phyloP scores from a whole-genome alignment of 2,329 filamentous ascomycete genomes.

The Ophiobolus disseminans region DNA sequence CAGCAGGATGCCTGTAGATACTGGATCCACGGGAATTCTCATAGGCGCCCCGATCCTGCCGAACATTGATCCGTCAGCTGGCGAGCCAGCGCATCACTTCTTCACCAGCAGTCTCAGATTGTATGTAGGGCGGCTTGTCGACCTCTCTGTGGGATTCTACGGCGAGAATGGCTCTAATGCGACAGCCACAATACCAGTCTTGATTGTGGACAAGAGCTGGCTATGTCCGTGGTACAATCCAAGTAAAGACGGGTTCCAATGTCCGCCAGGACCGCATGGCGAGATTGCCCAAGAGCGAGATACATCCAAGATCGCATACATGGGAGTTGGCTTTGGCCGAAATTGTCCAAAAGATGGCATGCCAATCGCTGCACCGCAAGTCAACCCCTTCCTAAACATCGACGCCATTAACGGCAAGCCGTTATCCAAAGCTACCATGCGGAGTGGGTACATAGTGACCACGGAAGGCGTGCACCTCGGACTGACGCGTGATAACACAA shows the following conservation, averaged over 20 bases:
- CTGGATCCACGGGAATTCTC: slow-evolving; percentile 43
- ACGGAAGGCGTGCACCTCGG: slow-evolving; percentile 40
- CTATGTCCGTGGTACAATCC: slow-evolving; percentile 45
- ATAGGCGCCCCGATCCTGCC: slow-evolving; percentile 44
- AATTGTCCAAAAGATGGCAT: slow-evolving; percentile 38
- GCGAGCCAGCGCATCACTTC: slow-evolving; percentile 41
- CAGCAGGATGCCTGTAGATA: slow-evolving; percentile 45
- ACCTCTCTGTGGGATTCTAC: slow-evolving; percentile 36
- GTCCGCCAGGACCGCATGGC: slow-evolving; percentile 35
- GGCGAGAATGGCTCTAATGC: slow-evolving; percentile 29
- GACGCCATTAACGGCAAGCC: slow-evolving; percentile 30
- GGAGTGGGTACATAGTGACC: slow-evolving; percentile 40
- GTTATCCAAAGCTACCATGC: slow-evolving; percentile 13
- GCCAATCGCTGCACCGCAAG: slow-evolving; percentile 35
- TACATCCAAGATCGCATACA: slow-evolving; percentile 43
- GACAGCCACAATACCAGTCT: slow-evolving; percentile 33
- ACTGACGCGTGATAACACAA: slow-evolving; percentile 29
- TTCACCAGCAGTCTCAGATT: slow-evolving; percentile 45
- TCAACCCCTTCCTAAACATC: slow-evolving; percentile 48
- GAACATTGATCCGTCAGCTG: slow-evolving; percentile 27
- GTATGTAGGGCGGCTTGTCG: slow-evolving; percentile 41
- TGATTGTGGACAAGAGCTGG: slow-evolving; percentile 45
- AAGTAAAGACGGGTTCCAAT: slow-evolving; percentile 35
- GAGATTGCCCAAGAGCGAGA: slow-evolving; percentile 33
- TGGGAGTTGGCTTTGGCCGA: slow-evolving; percentile 47